Evolutionary conservation across 2,329 filamentous ascomycete genomes (phyloP).

Genomic region (Penicillium sp.): DNA sequence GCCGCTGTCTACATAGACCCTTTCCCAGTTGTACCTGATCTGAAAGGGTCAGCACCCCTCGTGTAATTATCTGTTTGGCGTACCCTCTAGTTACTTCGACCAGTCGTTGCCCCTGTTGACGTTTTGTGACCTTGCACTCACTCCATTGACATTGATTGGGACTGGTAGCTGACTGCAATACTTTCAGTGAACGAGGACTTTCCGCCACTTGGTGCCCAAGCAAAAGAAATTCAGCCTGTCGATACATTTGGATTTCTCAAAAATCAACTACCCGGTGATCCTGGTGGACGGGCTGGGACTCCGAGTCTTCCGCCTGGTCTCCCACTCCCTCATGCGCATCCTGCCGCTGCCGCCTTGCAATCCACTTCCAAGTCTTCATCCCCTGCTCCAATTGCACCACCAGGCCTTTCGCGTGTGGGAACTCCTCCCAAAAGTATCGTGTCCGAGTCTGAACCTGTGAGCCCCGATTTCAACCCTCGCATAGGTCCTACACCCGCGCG

Average conservation of each 20-base stretch:
- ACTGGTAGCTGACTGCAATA: conserved; percentile 25
- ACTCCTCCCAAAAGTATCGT: conserved; percentile 27
- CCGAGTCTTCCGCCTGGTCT: conserved; percentile 40
- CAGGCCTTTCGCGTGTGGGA: conserved; percentile 27
- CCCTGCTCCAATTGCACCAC: conserved; percentile 25
- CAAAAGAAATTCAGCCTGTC: conserved; percentile 33
- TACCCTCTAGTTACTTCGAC: conserved; percentile 15
- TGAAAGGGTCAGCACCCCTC: conserved; percentile 20
- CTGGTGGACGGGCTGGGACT: conserved; percentile 34
- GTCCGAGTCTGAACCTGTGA: conserved; percentile 22
- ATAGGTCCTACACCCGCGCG: conserved; percentile 20
- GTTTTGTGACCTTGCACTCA: conserved; percentile 6
- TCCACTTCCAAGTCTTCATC: conserved; percentile 30
- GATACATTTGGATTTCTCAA: conserved; percentile 36
- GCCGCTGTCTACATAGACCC: conserved; percentile 40
- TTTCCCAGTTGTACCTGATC: conserved; percentile 25
- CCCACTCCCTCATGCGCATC: conserved; percentile 39
- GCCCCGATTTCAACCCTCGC: conserved; percentile 23
- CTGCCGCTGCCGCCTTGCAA: conserved; percentile 31
- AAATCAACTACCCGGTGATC: conserved; percentile 31
- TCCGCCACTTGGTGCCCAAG: conserved; percentile 39
- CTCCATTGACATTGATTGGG: conserved; percentile 6
- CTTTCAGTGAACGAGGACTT: conserved; percentile 45
- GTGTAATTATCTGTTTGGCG: conserved; percentile 34
- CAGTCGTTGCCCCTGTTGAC: conserved; percentile 7